Evolutionary conservation across 345 rosid species (phyloP).

Genomic region (Citrus medica): DNA sequence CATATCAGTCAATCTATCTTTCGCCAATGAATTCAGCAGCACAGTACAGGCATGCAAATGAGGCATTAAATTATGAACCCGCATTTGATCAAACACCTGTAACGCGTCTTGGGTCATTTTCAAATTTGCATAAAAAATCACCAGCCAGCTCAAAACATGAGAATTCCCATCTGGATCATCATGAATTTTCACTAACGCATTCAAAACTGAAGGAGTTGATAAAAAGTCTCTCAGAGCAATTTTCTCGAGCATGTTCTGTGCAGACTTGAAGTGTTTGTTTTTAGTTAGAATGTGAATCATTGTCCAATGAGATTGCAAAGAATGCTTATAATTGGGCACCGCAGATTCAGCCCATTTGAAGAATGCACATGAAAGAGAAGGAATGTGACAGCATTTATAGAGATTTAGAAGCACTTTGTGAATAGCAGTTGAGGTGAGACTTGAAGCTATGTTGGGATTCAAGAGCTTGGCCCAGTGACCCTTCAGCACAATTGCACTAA

Average conservation of each 20-base stretch:
- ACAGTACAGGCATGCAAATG: constrained; percentile 95
- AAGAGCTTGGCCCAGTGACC: constrained; percentile 63
- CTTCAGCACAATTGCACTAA: constrained; percentile 48
- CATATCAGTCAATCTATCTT: constrained; percentile 60
- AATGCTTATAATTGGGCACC: constrained; percentile 46
- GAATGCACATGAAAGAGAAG: constrained; percentile 57
- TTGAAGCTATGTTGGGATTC: constrained; percentile 30
- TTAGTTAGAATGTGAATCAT: constrained; percentile 70
- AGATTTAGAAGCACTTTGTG: constrained; percentile 54
- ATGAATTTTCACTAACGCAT: constrained; percentile 42
- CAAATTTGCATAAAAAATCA: constrained; percentile 56
- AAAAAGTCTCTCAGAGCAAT: constrained; percentile 64
- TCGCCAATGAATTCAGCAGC: constrained; percentile 59
- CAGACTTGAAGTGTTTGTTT: constrained; percentile 62
- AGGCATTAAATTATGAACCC: constrained; percentile 47
- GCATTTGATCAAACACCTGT: constrained; percentile 74
- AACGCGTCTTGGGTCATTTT: constrained; percentile 65
- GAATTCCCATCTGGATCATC: constrained; percentile 66
- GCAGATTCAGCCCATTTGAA: constrained; percentile 49
- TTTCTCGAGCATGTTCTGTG: constrained; percentile 80
- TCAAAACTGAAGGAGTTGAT: constrained; percentile 68
- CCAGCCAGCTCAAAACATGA: constrained; percentile 84
- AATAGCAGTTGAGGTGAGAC: constrained; percentile 39
- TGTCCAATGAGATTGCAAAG: constrained; percentile 72
- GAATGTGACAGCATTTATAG: constrained; percentile 26